Base-by-base conservation (phyloP, 1,284 basidiomycete species). In the Rugosomyces carneus region DNA sequence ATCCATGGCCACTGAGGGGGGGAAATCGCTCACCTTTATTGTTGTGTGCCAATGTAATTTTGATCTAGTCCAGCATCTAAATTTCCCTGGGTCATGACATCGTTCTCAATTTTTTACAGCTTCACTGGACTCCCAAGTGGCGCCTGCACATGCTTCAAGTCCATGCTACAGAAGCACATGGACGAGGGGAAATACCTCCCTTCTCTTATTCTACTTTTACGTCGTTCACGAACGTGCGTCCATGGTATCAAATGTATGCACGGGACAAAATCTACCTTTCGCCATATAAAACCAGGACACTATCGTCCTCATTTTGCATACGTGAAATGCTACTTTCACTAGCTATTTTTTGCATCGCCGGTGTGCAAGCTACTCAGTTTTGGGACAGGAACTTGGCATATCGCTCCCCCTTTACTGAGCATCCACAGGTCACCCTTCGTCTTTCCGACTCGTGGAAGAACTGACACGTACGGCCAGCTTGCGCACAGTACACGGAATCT, bases 391-490 rank as follows among this genome's bases (percentile, higher is more conserved):
- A 77, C 53, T 50, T 76, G 21, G 75, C 61, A 0, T 77, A 77
- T 51, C 54, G 60, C 5, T 76, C 74, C n/a, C 75, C 75, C 0
- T 76, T 75, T 55, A 51, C 56, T 13, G 64, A 67, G 20, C 62
- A 67, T 41, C 64, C 66, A 2, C 60, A 73, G 55, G 73, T 69
- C 20, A 7, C 7, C 9, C 1, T 15, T 15, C 45, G 32, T 23
- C 10, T 6, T 16, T 24, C 26, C 32, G 23, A 10, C 36, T 35
- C n/a, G n/a, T n/a, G n/a, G n/a, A 20, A 8, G 44, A 2, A 29
- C 9, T 29, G 2, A 29, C 27, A 5, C 27, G 10, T 3, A 5
- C 10, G 8, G 9, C 10, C 9, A 76, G 74, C 61, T 75, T 39
- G 60, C 66, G 9, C 65, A 66, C 43, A 60, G 76, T 48, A 72